Evolutionary conservation across 1,284 basidiomycete species (phyloP).

Genomic region (Porogramme epimiltina): DNA sequence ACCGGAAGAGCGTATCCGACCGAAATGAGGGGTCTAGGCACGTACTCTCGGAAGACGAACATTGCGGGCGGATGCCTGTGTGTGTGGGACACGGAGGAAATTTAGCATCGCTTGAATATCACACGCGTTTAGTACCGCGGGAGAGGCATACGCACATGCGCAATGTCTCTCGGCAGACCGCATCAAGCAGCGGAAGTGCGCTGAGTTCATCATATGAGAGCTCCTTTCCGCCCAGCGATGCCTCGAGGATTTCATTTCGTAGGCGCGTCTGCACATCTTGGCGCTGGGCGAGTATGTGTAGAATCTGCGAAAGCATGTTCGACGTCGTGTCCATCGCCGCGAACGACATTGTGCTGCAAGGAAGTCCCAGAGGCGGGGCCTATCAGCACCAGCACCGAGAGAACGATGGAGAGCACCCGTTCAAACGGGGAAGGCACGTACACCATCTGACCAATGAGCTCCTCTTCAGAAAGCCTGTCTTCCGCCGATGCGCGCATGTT

Average conservation of each 20-base stretch:
- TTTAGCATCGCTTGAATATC: neutral
- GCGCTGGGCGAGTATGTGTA: conserved; percentile 30
- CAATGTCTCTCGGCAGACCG: conserved; percentile 36
- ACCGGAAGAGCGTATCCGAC: neutral
- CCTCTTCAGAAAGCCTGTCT: conserved; percentile 30
- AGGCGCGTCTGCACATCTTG: conserved; percentile 21
- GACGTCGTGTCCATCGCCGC: conserved; percentile 35
- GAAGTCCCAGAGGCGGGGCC: neutral
- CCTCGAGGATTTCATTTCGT: conserved; percentile 28
- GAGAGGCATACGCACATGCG: conserved; percentile 24
- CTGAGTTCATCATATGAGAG: conserved; percentile 34
- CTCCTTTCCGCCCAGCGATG: conserved; percentile 22
- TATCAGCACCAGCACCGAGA: conserved; percentile 2
- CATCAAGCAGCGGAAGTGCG: conserved; percentile 35
- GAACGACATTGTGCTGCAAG: conserved; percentile 28
- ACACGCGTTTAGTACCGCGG: conserved; percentile 3
- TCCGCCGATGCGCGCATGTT: conserved; percentile 31
- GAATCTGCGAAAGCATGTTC: conserved; percentile 30
- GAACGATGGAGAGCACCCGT: neutral
- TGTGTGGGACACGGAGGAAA: neutral
- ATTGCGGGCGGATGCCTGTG: conserved; percentile 22
- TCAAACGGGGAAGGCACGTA: conserved; percentile 5
- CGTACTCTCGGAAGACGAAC: conserved; percentile 25
- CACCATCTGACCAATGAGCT: conserved; percentile 28
- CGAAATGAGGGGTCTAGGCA: neutral